Percentiles rank a stretch among this genome's conserved stretches.
Evolutionary conservation across 768 basidiomycete genomes (phyloP).

Genomic region (Hirschioporus abietinus): DNA sequence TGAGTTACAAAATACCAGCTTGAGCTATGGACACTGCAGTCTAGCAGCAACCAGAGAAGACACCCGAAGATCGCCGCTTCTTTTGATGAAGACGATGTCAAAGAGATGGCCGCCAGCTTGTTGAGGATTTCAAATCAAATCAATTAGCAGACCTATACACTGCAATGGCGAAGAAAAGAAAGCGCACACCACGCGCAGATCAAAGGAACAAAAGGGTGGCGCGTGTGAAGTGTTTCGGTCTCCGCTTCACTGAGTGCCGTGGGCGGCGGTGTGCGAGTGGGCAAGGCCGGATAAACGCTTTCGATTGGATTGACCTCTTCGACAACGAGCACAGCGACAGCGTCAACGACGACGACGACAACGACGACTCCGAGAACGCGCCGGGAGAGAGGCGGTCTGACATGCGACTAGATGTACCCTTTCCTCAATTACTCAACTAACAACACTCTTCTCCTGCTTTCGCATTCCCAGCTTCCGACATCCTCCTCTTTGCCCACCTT

Average conservation of each 20-base stretch:
- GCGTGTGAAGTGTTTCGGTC: not conserved
- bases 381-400: not conserved
- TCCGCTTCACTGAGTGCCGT: not conserved
- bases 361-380: not conserved
- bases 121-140: too few species aligned
- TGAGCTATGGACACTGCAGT: too few species aligned
- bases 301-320: not conserved
- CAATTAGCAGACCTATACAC: too few species aligned
- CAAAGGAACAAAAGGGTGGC: not conserved
- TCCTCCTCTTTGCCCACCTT: not conserved
- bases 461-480: slow-evolving; percentile 1
- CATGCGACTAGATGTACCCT: not conserved
- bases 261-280: not conserved
- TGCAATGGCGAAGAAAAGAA: too few species aligned
- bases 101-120: too few species aligned
- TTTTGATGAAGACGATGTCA: too few species aligned
- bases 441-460: not conserved
- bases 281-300: not conserved
- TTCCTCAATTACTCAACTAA: not conserved
- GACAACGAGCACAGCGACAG: too few species aligned
- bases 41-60: too few species aligned
- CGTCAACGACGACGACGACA: not conserved
- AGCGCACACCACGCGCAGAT: too few species aligned
- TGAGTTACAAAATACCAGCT: too few species aligned
- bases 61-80: too few species aligned